Base-by-base conservation (phyloP, 2,329 filamentous ascomycete species). In the Didymellaceae sp. region DNA sequence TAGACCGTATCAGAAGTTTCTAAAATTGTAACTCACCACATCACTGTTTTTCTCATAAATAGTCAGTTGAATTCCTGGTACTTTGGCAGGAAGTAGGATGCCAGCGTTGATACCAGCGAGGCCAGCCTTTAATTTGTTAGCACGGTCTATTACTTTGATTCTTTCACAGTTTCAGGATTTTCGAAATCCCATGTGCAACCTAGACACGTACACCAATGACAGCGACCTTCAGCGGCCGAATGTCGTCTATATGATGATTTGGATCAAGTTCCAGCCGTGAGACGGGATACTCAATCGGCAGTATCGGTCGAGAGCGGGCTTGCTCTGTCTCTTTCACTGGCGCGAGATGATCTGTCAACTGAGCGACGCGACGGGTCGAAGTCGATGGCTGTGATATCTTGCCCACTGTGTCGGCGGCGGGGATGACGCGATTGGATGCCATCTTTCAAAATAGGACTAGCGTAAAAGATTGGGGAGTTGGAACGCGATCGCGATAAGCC, bases 21-120 rank as follows among this genome's bases (percentile, higher is more conserved):
- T 4, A 18, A 21, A 16, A 6, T 13, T 13, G n/a, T 20, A 11
- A 62, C 63, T 53, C 42, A 62, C 66, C 9, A 70, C 59, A 34
- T 68, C 66, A 84, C 0, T 79, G 82, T 51, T 68, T 53, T 74
- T 72, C 54, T 80, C 77, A 44, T 74, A 80, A 13, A 80, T 75
- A 1, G 70, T 67, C 18, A 91, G 71, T 34, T 88, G 74, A 38
- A 90, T 81, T 0, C 81, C 80, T 0, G 88, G 87, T 0, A 91
- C 82, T 57, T 91, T 91, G 8, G 75, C 80, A 0, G 87, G 87
- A 1, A 91, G 74, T 7, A 90, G 71, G 6, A 85, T 78, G 0
- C 86, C 88, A 1, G 87, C 83, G 4, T 82, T 80, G 26, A 88
- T 79, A 3, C 86, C 86, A 0, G 83, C 71, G 0, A 89, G 70